Evolutionary conservation across 441 rosid genomes (phyloP).

Genomic region (Eutrema salsugineum): DNA sequence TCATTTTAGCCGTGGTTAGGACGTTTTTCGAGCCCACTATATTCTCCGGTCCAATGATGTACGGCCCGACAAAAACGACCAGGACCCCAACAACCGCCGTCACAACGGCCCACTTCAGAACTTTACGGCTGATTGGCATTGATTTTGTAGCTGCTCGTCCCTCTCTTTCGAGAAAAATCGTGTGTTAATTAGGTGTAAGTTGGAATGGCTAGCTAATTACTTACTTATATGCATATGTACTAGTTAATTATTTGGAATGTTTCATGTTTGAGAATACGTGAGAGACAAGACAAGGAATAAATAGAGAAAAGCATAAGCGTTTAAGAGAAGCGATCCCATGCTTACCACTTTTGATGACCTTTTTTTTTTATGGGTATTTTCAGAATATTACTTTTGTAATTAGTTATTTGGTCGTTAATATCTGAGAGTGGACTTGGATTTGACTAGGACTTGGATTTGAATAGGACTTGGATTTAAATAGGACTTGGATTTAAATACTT

Average conservation of each 20-base stretch:
- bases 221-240: neutral
- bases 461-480: too few relatives aligned
- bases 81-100: constrained; percentile 19
- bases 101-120: constrained; percentile 9
- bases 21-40: constrained; percentile 30
- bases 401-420: neutral
- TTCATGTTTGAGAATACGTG: constrained; percentile 17
- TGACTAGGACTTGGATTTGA: too few relatives aligned
- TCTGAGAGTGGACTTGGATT: neutral
- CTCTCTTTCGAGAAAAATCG: neutral
- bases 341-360: neutral
- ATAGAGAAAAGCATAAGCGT: constrained; percentile 1
- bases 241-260: neutral
- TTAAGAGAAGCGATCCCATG: constrained; percentile 1
- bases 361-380: neutral
- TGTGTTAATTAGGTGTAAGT: neutral
- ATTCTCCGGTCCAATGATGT: constrained; percentile 33
- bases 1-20: constrained; percentile 29
- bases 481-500: too few relatives aligned
- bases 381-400: neutral
- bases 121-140: constrained; percentile 11
- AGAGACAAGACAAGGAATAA: constrained; percentile 2
- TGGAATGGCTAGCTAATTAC: constrained; percentile 11
- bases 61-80: constrained; percentile 13
- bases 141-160: neutral